These are phyloP conservation scores for Chlamydomonas sphaeroides DNA, from an alignment of 139 green algal species.

Conservation along the genomic window DNA sequence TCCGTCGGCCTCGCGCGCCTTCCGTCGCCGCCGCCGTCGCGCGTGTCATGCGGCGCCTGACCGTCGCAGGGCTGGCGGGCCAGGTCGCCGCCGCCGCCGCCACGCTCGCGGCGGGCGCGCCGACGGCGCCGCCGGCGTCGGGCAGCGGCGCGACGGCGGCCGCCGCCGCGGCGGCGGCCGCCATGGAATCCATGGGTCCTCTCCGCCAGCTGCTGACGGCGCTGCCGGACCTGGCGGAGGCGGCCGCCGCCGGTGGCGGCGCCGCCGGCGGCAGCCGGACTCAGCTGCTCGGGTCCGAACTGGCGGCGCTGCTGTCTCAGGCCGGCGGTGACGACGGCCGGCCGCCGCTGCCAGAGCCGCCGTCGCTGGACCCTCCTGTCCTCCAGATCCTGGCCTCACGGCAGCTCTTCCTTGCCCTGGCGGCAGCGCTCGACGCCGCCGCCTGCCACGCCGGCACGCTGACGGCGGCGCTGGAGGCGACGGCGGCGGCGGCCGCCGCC, in stretches of 20 bases:
- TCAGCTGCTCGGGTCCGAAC: not conserved
- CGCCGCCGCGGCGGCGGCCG: constrained; percentile 5
- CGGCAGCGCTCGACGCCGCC: not conserved
- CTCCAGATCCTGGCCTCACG: constrained; percentile 20
- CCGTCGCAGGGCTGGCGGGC: constrained; percentile 8
- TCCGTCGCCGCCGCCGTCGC: not conserved
- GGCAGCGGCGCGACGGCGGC: not conserved
- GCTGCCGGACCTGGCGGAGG: constrained; percentile 30
- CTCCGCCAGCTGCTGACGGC: not conserved
- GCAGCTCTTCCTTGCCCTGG: not conserved
- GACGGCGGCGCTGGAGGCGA: not conserved
- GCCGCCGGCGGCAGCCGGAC: too few species aligned
- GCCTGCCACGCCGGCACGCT: not conserved
- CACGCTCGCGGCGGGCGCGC: constrained; percentile 1
- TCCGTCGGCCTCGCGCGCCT: not conserved
- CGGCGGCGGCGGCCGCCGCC: not conserved
- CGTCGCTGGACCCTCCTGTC: not conserved
- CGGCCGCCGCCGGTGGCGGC: constrained; percentile 1
- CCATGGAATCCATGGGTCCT: constrained; percentile 2
- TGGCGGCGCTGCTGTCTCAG: not conserved
- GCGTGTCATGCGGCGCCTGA: constrained; percentile 27
- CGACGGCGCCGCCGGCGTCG: not conserved
- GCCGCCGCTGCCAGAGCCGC: constrained; percentile 3
- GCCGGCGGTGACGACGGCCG: not conserved
- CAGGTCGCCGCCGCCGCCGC: not conserved